phyloP scores from a whole-genome alignment of 805 yeast species.

The Yarrowia sp. region DNA sequence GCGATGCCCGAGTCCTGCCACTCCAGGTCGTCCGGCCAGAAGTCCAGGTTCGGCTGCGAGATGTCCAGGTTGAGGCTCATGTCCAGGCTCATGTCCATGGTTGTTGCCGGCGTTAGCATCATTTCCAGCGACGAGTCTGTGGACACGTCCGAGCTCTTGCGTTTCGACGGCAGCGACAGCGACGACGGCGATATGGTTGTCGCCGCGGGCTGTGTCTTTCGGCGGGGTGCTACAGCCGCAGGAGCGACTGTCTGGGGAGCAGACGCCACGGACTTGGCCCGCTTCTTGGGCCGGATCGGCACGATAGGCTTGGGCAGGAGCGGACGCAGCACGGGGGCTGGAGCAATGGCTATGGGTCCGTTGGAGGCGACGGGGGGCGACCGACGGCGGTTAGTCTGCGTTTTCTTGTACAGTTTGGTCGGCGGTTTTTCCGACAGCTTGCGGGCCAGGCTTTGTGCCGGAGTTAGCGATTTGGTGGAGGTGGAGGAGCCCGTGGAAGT shows the following conservation, averaged over 20 bases:
- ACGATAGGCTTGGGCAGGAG: conserved; percentile 21
- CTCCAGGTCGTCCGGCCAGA: conserved; percentile 22
- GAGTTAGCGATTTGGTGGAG: neutral
- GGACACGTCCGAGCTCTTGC: conserved; percentile 19
- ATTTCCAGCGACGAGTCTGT: conserved; percentile 17
- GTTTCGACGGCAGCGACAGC: conserved; percentile 3
- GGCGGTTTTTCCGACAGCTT: conserved; percentile 25
- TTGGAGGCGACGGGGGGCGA: conserved; percentile 13
- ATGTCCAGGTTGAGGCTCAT: conserved; percentile 11
- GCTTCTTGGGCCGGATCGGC: conserved; percentile 12
- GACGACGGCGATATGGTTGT: conserved; percentile 22
- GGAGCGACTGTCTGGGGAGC: too few relatives aligned
- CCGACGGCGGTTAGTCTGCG: conserved; percentile 15
- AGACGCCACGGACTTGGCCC: neutral
- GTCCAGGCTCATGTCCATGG: conserved; percentile 10
- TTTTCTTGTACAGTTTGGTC: conserved; percentile 14
- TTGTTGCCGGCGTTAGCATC: neutral
- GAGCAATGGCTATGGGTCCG: conserved; percentile 24
- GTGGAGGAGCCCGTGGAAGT: neutral
- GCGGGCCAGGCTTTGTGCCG: conserved; percentile 21
- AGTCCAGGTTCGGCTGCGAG: conserved; percentile 21
- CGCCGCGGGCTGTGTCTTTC: too few relatives aligned
- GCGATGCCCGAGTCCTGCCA: neutral
- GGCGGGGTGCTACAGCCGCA: too few relatives aligned
- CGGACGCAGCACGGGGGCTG: conserved; percentile 20